Evolutionary conservation across 75 land plant genomes (phyloP).

Genomic region (Chamaecyparis obtusa): DNA sequence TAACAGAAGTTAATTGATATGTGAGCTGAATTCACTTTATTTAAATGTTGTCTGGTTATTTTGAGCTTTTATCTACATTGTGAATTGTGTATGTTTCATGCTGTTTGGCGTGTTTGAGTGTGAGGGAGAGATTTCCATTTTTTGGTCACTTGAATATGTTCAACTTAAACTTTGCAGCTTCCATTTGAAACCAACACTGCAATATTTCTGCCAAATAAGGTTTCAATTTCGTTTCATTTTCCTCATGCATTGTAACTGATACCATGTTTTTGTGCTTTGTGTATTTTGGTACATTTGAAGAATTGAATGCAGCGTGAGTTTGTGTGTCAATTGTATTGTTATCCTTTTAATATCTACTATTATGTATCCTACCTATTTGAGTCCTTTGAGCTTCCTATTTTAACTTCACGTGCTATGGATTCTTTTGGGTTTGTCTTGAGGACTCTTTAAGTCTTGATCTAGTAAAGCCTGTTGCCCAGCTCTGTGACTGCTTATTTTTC

Average conservation of each 20-base stretch:
- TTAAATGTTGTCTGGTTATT: neutral
- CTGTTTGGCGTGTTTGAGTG: neutral
- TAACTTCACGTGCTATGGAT: neutral
- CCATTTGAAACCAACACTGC: neutral
- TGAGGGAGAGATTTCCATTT: neutral
- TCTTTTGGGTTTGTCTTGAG: neutral
- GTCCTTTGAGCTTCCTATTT: neutral
- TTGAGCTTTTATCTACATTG: neutral
- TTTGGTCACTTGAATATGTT: neutral
- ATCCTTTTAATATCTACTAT: neutral
- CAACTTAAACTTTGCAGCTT: neutral
- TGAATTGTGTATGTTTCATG: neutral
- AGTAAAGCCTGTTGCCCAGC: neutral
- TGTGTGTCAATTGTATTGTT: neutral
- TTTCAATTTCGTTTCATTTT: neutral
- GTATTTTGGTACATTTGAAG: neutral
- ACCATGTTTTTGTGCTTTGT: neutral
- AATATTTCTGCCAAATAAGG: neutral
- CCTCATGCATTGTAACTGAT: neutral
- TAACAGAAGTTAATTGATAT: conserved; percentile 57
- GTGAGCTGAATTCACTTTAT: neutral
- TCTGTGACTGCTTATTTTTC: neutral
- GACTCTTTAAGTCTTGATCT: neutral
- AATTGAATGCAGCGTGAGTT: neutral
- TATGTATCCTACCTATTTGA: neutral